A percentile compares a stretch with the other conserved stretches of the same genome.
phyloP scores from a whole-genome alignment of 306 rosid species.

The Begonia peltatifolia region DNA sequence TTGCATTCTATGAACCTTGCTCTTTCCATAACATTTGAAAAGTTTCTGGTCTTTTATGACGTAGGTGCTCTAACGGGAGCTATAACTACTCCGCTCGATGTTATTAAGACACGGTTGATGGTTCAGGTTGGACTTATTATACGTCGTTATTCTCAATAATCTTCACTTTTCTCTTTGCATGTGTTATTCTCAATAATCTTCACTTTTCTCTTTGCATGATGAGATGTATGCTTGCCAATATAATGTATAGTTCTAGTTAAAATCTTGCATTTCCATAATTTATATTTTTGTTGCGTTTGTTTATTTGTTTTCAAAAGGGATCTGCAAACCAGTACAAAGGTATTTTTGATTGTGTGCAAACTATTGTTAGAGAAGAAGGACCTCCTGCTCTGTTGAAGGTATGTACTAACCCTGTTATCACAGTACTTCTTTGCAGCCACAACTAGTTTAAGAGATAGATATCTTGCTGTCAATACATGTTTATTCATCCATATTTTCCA shows the following conservation, averaged over 20 bases:
- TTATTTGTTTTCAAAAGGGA: conserved; percentile 35
- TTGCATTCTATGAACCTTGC: background rate
- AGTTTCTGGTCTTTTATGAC: background rate
- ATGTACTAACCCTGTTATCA: conserved; percentile 1
- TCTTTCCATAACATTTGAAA: background rate
- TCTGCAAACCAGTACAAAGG: conserved; percentile 75
- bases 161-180: conserved; percentile 78
- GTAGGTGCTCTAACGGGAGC: conserved; percentile 95
- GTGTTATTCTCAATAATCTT: conserved; percentile 65
- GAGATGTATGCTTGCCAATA: conserved; percentile 71
- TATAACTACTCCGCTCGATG: conserved; percentile 88
- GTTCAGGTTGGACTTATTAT: conserved; percentile 44
- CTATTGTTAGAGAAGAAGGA: conserved; percentile 83
- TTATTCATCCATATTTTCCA: background rate
- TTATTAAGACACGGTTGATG: conserved; percentile 88
- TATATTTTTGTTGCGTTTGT: conserved; percentile 1
- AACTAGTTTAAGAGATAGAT: too few species aligned
- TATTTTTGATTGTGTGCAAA: conserved; percentile 77
- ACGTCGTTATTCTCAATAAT: conserved; percentile 50
- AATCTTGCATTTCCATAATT: background rate
- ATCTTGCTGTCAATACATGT: background rate
- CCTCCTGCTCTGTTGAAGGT: conserved; percentile 75
- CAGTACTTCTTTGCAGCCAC: too few species aligned
- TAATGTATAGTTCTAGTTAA: background rate
- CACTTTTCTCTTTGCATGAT: conserved; percentile 76